A percentile compares a stretch with the other conserved stretches of the same genome.
These are phyloP conservation scores for Fusarium heterosporum DNA, from an alignment of 2,329 filamentous ascomycete species.

Conservation along the genomic window DNA sequence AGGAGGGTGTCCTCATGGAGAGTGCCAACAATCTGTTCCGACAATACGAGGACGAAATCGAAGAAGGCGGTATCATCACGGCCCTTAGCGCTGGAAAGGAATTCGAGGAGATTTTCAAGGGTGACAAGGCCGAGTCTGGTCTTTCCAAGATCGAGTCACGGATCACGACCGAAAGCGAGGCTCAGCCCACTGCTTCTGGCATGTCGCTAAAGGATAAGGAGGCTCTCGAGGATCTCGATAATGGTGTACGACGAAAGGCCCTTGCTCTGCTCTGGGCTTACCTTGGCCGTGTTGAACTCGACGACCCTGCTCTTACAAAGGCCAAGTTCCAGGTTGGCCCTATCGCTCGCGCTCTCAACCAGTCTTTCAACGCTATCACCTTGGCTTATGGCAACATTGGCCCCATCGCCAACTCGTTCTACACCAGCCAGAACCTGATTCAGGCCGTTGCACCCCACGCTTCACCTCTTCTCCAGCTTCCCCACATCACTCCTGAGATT, in stretches of 20 bases:
- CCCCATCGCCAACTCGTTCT: constrained; percentile 85
- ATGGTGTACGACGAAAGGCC: constrained; percentile 83
- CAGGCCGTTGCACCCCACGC: constrained; percentile 87
- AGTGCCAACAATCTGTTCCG: constrained; percentile 95
- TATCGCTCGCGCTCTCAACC: constrained; percentile 84
- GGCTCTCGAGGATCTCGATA: constrained; percentile 83
- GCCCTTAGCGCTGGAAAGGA: constrained; percentile 89
- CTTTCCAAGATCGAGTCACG: constrained; percentile 86
- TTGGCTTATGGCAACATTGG: constrained; percentile 87
- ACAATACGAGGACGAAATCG: constrained; percentile 87
- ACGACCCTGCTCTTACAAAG: constrained; percentile 79
- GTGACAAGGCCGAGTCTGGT: constrained; percentile 82
- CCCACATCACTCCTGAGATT: constrained; percentile 79
- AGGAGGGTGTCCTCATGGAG: constrained; percentile 91
- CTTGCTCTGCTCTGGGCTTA: constrained; percentile 95
- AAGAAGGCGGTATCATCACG: constrained; percentile 81
- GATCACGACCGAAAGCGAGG: constrained; percentile 72
- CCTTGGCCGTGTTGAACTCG: constrained; percentile 86
- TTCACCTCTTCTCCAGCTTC: constrained; percentile 91
- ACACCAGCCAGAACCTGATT: constrained; percentile 85
- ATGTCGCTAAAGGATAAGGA: constrained; percentile 80
- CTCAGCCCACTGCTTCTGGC: constrained; percentile 63
- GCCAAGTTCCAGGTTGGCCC: constrained; percentile 92
- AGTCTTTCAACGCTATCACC: constrained; percentile 86
- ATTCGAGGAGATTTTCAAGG: constrained; percentile 80